Evolutionary conservation across 208 protist genomes (phyloP).

Genomic region (Eutreptiella sp.): DNA sequence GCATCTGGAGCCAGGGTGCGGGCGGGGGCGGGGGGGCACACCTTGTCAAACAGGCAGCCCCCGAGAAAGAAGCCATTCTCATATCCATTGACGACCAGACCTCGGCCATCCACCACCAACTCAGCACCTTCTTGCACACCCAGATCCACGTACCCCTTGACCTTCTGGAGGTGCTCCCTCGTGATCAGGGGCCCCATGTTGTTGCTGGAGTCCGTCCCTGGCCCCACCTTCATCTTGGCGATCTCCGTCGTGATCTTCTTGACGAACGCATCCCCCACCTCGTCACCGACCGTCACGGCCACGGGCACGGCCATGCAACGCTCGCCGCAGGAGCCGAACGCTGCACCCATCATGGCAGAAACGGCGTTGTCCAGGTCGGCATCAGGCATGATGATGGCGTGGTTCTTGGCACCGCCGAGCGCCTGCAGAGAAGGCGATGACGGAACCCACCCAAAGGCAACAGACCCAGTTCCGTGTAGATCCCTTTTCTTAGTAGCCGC

Average conservation of each 20-base stretch:
- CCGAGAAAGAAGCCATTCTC: too few species aligned
- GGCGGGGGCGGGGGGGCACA: too few species aligned
- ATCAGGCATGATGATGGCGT: slow-evolving; percentile 8
- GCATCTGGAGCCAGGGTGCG: too few species aligned
- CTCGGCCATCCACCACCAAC: slow-evolving; percentile 2
- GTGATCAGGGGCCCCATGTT: slow-evolving; percentile 31
- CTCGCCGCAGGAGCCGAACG: not conserved
- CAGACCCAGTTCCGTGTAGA: too few species aligned
- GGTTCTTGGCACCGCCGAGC: slow-evolving; percentile 9
- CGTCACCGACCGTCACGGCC: slow-evolving; percentile 5
- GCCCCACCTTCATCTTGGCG: not conserved
- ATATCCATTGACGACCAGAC: slow-evolving; percentile 1
- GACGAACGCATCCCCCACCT: too few species aligned
- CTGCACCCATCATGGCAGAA: slow-evolving; percentile 7
- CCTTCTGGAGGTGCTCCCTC: slow-evolving; percentile 25
- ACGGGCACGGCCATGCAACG: slow-evolving; percentile 16
- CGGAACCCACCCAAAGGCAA: too few species aligned
- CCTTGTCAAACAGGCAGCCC: too few species aligned
- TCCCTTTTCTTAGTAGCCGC: too few species aligned
- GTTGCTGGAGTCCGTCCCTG: not conserved
- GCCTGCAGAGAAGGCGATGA: too few species aligned
- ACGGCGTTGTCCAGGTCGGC: not conserved
- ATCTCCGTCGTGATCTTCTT: too few species aligned
- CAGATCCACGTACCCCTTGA: slow-evolving; percentile 27
- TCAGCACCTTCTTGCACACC: slow-evolving; percentile 25